These are phyloP conservation scores for Lentinula aciculospora DNA, from an alignment of 768 basidiomycete genomes.

Conservation along the genomic window DNA sequence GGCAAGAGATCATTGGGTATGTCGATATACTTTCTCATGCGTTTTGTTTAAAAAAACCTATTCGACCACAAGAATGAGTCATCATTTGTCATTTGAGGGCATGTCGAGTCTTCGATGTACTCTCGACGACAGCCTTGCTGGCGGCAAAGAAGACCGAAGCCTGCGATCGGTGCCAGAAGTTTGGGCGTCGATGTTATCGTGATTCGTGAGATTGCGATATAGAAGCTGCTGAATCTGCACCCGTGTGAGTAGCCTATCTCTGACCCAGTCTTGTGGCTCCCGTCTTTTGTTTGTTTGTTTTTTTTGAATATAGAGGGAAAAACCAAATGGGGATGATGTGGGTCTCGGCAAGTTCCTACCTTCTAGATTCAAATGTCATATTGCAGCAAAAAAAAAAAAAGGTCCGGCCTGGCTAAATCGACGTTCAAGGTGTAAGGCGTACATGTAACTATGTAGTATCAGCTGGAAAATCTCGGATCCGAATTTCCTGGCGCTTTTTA, in stretches of 20 bases:
- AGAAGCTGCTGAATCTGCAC: not conserved
- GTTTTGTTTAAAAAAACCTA: too few relatives aligned
- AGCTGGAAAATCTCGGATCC: slow-evolving; percentile 8
- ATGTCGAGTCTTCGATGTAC: not conserved
- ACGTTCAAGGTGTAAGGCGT: too few relatives aligned
- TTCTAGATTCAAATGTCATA: not conserved
- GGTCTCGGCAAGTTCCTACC: not conserved
- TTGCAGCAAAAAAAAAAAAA: too few relatives aligned
- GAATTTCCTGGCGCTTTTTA: not conserved
- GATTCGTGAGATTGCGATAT: slow-evolving; percentile 3
- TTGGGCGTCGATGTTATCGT: not conserved
- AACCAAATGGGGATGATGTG: not conserved
- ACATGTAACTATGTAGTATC: too few relatives aligned
- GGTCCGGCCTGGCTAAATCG: not conserved
- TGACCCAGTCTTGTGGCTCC: not conserved
- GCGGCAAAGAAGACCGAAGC: not conserved
- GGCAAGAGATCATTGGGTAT: not conserved
- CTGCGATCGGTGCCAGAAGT: not conserved
- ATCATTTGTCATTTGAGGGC: too few relatives aligned
- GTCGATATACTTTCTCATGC: too few relatives aligned
- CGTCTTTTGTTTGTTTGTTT: not conserved
- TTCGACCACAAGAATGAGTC: too few relatives aligned
- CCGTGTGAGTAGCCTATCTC: slow-evolving; percentile 2
- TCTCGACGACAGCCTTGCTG: not conserved
- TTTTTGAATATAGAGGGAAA: not conserved